Percentiles rank a stretch among this genome's conserved stretches.
Evolutionary conservation across 2,329 filamentous ascomycete genomes (phyloP).

Genomic region (Xylaria sp.): DNA sequence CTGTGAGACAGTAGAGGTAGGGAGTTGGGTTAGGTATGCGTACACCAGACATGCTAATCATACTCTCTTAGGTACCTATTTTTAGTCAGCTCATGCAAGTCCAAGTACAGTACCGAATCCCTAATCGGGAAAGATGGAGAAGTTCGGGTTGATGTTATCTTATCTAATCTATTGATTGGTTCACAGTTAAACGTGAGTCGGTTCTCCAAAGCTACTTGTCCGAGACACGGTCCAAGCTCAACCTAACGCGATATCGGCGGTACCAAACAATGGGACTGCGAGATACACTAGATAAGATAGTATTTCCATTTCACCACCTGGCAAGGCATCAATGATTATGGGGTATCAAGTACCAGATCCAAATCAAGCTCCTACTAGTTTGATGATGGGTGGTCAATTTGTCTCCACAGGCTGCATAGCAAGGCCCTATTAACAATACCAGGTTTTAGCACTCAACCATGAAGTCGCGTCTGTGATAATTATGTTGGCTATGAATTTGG

Average conservation of each 20-base stretch:
- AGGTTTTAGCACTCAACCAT: neutral
- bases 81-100: constrained; percentile 21
- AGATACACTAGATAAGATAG: neutral
- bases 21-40: too few species aligned
- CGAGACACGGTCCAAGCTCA: neutral
- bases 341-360: neutral
- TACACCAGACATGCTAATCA: too few species aligned
- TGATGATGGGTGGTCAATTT: neutral
- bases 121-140: neutral
- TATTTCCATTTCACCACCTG: neutral
- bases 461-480: too few species aligned
- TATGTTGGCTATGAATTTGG: neutral
- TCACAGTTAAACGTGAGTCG: too few species aligned
- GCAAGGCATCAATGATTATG: neutral
- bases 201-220: too few species aligned
- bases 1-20: too few species aligned
- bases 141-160: neutral
- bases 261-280: neutral
- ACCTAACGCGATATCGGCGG: constrained; percentile 6
- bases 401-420: neutral
- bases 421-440: neutral
- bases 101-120: neutral
- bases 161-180: neutral
- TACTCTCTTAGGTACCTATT: too few species aligned
- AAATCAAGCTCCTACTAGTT: neutral